Evolutionary conservation across 768 basidiomycete genomes (phyloP).

Genomic region (Lentinula raphanica): DNA sequence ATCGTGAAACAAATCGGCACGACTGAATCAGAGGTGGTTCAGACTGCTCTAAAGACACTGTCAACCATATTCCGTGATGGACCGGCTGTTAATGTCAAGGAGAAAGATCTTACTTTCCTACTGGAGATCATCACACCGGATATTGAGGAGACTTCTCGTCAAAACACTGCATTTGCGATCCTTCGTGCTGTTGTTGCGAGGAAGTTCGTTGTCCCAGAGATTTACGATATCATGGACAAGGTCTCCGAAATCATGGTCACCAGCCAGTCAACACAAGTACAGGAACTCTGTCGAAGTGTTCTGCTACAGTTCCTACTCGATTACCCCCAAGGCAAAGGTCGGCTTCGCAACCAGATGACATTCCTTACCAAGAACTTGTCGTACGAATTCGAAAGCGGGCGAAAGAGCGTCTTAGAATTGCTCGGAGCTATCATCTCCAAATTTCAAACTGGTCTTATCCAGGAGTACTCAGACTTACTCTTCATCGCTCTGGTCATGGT

Average conservation of each 20-base stretch:
- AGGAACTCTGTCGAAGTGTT: conserved; percentile 84
- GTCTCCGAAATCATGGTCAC: conserved; percentile 91
- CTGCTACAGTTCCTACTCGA: conserved; percentile 93
- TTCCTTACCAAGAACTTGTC: conserved; percentile 91
- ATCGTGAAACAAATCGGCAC: conserved; percentile 79
- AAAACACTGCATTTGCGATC: conserved; percentile 81
- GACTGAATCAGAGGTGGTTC: conserved; percentile 86
- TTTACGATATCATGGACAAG: conserved; percentile 95
- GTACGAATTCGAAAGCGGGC: conserved; percentile 86
- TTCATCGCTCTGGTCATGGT: conserved; percentile 92
- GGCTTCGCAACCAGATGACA: conserved; percentile 81
- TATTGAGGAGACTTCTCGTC: conserved; percentile 82
- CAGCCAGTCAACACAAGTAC: conserved; percentile 84
- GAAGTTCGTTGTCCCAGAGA: conserved; percentile 90
- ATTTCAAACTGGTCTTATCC: conserved; percentile 68
- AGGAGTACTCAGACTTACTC: conserved; percentile 81
- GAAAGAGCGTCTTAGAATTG: conserved; percentile 90
- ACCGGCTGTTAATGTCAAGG: conserved; percentile 73
- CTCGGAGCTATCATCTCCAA: conserved; percentile 80
- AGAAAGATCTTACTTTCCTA: conserved; percentile 83
- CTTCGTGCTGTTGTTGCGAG: conserved; percentile 87
- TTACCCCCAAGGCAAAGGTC: conserved; percentile 93
- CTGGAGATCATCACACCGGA: conserved; percentile 85
- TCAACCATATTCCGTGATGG: conserved; percentile 89
- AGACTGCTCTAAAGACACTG: conserved; percentile 82